Percentiles rank a stretch among this genome's conserved stretches.
Conservation (phyloP, 2,329 filamentous ascomycete genomes). For the Ceratocystis colombiana region DNA sequence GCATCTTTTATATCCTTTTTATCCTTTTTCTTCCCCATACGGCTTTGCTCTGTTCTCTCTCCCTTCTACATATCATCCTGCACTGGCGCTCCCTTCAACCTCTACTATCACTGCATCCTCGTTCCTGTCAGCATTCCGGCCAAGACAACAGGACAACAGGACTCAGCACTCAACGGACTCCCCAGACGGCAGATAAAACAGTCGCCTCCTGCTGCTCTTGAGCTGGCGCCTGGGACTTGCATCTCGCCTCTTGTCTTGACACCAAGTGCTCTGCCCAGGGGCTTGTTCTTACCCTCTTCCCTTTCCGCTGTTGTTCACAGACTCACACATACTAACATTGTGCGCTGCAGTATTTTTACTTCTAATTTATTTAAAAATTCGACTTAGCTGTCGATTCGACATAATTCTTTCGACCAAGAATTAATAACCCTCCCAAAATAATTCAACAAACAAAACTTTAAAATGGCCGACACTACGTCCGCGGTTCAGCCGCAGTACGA, state of each 20-base stretch:
- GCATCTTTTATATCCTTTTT: constrained; percentile 33
- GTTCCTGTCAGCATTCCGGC: constrained; percentile 26
- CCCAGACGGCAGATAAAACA: background rate
- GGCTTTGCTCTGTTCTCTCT: constrained; percentile 24
- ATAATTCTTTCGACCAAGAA: constrained; percentile 27
- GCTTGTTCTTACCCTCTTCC: background rate
- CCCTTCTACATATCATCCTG: constrained; percentile 23
- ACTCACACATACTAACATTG: background rate
- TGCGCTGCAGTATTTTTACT: constrained; percentile 11
- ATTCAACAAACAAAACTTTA: constrained; percentile 27
- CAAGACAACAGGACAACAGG: background rate
- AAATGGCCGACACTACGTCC: constrained; percentile 48
- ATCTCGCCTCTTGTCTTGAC: background rate
- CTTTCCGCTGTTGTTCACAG: background rate
- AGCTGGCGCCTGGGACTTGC: background rate
- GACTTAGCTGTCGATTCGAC: constrained; percentile 24
- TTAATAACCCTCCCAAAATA: constrained; percentile 22
- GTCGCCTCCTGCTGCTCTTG: background rate
- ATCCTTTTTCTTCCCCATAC: constrained; percentile 40
- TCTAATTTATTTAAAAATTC: constrained; percentile 27
- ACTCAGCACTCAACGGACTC: background rate
- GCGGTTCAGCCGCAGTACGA: constrained; percentile 52
- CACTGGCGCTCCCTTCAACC: constrained; percentile 18
- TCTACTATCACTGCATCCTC: constrained; percentile 25
- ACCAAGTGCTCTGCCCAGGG: background rate